Evolutionary conservation across 1,284 basidiomycete genomes (phyloP).

Genomic region (Boletus sp.): DNA sequence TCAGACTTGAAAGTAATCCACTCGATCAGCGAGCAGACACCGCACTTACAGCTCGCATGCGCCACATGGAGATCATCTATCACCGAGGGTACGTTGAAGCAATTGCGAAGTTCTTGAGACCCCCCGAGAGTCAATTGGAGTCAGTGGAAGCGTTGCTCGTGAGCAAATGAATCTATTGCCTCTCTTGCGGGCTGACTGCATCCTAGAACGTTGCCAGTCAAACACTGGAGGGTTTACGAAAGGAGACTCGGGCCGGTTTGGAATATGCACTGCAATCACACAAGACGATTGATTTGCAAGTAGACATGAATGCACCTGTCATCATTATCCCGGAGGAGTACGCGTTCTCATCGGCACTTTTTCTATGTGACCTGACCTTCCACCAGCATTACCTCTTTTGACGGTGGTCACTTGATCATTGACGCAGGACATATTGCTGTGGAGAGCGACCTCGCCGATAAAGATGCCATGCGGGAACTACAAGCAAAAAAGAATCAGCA

Average conservation of each 20-base stretch:
- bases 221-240: slow-evolving; percentile 92
- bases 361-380: slow-evolving; percentile 14
- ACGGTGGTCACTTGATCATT: slow-evolving; percentile 87
- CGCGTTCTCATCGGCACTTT: slow-evolving; percentile 21
- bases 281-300: slow-evolving; percentile 94
- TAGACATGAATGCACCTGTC: slow-evolving; percentile 97
- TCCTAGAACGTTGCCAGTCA: slow-evolving; percentile 85
- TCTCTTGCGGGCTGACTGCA: slow-evolving; percentile 8
- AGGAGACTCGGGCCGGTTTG: slow-evolving; percentile 93
- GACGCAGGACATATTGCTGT: slow-evolving; percentile 98
- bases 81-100: slow-evolving; percentile 94
- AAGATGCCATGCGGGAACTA: slow-evolving; percentile 78
- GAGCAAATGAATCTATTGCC: slow-evolving; percentile 21
- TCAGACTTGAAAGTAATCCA: slow-evolving; percentile 94
- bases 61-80: slow-evolving; percentile 98
- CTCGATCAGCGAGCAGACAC: slow-evolving; percentile 93
- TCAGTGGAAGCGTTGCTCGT: slow-evolving; percentile 89
- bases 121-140: slow-evolving; percentile 93
- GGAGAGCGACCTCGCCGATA: slow-evolving; percentile 86
- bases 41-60: slow-evolving; percentile 87
- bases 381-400: slow-evolving; percentile 67
- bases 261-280: slow-evolving; percentile 93
- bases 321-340: slow-evolving; percentile 97
- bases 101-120: slow-evolving; percentile 91
- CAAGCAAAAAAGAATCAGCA: slow-evolving; percentile 84